Conservation (phyloP, 805 yeast genomes). For the Ogataea paraovalis region DNA sequence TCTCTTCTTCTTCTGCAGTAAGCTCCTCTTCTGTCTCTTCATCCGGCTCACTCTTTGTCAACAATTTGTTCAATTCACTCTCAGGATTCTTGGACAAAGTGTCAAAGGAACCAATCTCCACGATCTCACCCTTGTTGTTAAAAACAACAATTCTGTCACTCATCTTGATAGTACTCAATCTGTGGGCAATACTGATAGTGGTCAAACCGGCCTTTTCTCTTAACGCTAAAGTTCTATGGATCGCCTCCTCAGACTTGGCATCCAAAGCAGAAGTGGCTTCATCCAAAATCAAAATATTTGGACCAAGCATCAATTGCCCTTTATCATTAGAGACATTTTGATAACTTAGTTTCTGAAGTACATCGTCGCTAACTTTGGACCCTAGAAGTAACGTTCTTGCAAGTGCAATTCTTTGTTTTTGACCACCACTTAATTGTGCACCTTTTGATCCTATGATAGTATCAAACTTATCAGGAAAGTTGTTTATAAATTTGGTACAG, state of each 20-base stretch:
- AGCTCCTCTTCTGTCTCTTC: slow-evolving; percentile 24
- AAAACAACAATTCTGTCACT: slow-evolving; percentile 79
- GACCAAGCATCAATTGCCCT: slow-evolving; percentile 38
- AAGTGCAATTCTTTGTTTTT: slow-evolving; percentile 86
- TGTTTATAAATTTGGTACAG: slow-evolving; percentile 60
- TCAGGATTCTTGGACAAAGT: slow-evolving; percentile 43
- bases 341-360: slow-evolving; percentile 4
- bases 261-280: slow-evolving; percentile 96
- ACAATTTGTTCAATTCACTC: slow-evolving; percentile 42
- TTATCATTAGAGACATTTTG: slow-evolving; percentile 19
- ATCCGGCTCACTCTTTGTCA: slow-evolving; percentile 29
- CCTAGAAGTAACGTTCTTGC: slow-evolving; percentile 77
- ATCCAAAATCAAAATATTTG: slow-evolving; percentile 78
- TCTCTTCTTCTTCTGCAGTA: slow-evolving; percentile 6
- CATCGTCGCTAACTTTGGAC: slow-evolving; percentile 14
- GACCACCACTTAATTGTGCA: slow-evolving; percentile 90
- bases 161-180: slow-evolving; percentile 81
- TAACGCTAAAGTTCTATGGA: slow-evolving; percentile 62
- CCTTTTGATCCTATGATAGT: slow-evolving; percentile 86
- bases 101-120: slow-evolving; percentile 62
- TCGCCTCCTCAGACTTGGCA: slow-evolving; percentile 80
- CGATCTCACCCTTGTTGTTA: slow-evolving; percentile 63
- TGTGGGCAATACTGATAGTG: slow-evolving; percentile 85
- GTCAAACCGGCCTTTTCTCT: slow-evolving; percentile 60
- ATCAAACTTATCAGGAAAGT: slow-evolving; percentile 77